Evolutionary conservation across 129 eudicot species (phyloP), one percentile per base, ranked within the genome.

Genomic region (Artemisia annua): DNA sequence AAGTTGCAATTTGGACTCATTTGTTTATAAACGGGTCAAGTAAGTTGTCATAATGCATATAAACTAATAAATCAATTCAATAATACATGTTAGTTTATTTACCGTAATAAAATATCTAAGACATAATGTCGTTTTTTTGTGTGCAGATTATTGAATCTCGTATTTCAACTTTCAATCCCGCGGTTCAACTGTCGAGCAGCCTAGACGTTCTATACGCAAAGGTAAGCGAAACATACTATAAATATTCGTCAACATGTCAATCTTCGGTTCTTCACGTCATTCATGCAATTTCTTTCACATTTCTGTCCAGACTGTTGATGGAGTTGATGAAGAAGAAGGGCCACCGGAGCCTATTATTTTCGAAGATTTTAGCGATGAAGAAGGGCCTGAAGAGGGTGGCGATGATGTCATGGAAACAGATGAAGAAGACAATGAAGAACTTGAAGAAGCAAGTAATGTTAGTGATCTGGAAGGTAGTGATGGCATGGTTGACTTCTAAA

Each of bases 131-230:
- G 11, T 43, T 0, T 11, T 51, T 1, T 0, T 54, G 9, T 58
- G 48, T 74, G 78, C 87, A 92, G 98, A 83, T 90, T 17, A 84
- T 90, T 16, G 97, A 93, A 67, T 82, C 98, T 63, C 84, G 97
- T 58, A 81, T 86, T 64, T 81, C 96, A 7, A 90, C 83, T 68
- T 86, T 87, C 75, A 53, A 74, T 39, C 72, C 85, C 3, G 81
- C 85, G 26, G 69, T 80, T 48, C 82, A 87, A 75, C 77, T 93
- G 15, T 83, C 92, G 30, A 87, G 89, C 59, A 72, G 78, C 72
- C 76, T 93, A 78, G 97, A 90, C 84, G 79, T 90, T 86, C 80
- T 89, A 69, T 82, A 75, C 65, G 73, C 91, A 15, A 93, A 87
- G 96, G 98, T 93, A 80, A 80, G 90, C 75, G 19, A 43, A 35